These are phyloP conservation scores for Boletus fagicola DNA, from an alignment of 768 basidiomycete genomes.

Conservation along the genomic window DNA sequence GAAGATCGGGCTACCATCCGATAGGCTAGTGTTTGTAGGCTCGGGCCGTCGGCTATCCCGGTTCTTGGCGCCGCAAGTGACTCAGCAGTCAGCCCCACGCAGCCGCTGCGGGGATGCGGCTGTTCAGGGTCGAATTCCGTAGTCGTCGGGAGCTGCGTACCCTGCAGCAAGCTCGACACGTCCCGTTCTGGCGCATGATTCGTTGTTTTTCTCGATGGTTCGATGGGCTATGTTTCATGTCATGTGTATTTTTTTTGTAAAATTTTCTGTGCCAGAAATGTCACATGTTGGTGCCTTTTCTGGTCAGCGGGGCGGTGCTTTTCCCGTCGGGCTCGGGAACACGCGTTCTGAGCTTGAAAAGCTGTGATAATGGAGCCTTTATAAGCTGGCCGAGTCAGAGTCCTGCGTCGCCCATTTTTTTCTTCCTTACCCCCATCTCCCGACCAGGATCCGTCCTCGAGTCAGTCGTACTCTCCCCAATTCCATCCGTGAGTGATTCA, in stretches of 20 bases:
- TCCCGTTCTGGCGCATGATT: neutral
- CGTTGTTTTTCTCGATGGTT: neutral
- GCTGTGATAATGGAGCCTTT: constrained; percentile 29
- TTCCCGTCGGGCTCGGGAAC: constrained; percentile 22
- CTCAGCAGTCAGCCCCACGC: constrained; percentile 5
- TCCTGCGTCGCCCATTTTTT: constrained; percentile 1
- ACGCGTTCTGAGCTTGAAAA: constrained; percentile 38
- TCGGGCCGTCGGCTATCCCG: constrained; percentile 11
- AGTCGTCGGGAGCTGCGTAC: constrained; percentile 11
- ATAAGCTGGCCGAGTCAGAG: constrained; percentile 34
- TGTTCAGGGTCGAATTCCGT: constrained; percentile 16
- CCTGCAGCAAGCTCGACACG: neutral
- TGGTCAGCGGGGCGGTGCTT: constrained; percentile 19
- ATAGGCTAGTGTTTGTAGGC: constrained; percentile 11
- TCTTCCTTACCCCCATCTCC: constrained; percentile 20
- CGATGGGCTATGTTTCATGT: neutral
- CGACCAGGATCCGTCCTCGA: constrained; percentile 15
- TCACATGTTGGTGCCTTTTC: constrained; percentile 1
- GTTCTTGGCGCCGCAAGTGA: neutral
- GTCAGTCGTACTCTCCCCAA: constrained; percentile 18
- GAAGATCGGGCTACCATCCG: neutral
- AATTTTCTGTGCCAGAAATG: neutral
- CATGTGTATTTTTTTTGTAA: neutral
- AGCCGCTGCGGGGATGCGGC: constrained; percentile 3
- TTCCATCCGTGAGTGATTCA: constrained; percentile 29